These are phyloP conservation scores for Acanthochlamys bracteata DNA, from an alignment of 106 monocot species.

Conservation along the genomic window DNA sequence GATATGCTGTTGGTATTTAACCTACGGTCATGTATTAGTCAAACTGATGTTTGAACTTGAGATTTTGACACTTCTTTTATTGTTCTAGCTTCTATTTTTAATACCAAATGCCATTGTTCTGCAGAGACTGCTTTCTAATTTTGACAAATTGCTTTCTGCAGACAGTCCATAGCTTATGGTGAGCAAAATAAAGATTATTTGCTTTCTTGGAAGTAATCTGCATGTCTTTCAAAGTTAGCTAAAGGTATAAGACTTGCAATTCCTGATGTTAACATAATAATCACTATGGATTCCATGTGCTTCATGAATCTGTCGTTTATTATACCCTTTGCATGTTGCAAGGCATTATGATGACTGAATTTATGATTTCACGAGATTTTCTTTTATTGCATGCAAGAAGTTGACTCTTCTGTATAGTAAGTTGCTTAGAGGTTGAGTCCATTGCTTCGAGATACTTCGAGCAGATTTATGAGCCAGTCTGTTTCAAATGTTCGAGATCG, in stretches of 20 bases:
- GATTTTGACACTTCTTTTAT: background rate
- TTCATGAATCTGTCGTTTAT: background rate
- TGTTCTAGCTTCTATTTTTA: background rate
- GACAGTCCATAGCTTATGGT: slow-evolving; percentile 77
- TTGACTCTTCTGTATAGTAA: background rate
- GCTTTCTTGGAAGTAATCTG: background rate
- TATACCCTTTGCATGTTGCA: background rate
- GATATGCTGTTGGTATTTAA: no score
- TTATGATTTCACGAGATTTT: background rate
- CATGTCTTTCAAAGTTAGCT: background rate
- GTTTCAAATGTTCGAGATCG: background rate
- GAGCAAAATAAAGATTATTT: slow-evolving; percentile 7
- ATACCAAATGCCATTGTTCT: slow-evolving; percentile 5
- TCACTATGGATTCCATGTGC: background rate
- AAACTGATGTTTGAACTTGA: background rate
- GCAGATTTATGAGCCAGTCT: background rate
- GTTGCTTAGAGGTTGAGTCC: no score
- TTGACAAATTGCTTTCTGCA: slow-evolving; percentile 59
- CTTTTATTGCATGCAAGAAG: background rate
- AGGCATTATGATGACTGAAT: background rate
- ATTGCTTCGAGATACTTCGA: background rate
- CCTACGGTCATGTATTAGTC: no score
- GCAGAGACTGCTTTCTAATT: slow-evolving; percentile 57
- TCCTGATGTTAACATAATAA: background rate
- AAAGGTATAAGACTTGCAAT: background rate